Base-by-base conservation (phyloP, 1,284 basidiomycete genomes). In the Microbotryum lychnidis-dioicae region DNA sequence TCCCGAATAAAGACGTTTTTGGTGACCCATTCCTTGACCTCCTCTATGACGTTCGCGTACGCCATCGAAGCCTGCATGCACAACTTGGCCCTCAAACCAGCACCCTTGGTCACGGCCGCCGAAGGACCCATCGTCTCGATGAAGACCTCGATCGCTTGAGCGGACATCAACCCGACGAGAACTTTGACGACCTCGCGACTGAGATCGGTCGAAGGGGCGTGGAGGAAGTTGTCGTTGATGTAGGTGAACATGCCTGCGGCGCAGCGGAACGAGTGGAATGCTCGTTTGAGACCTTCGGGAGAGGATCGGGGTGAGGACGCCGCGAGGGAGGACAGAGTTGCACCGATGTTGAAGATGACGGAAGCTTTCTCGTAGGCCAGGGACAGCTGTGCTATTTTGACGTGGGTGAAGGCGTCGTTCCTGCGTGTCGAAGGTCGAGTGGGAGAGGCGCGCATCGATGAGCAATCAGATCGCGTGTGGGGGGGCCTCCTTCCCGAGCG, bases 221-320 rank as follows among this genome's bases (percentile, higher is more conserved):
- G 96, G 0, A 98, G 79, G 76, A 99, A 98, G 81, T 98, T 98
- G 76, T 98, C 94, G 78, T 97, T 97, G 80, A 99, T 94, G 75
- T 98, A 98, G 12, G 87, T 91, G 71, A 97, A 83, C 91, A 98
- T 96, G 25, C 96, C 96, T 0, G 94, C 91, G 44, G 89, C 86
- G n/a, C 89, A 87, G 21, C 89, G 81, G 70, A 91, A 87, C 75
- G 92, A 92, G 76, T 91, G 84, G 79, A 97, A 98, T 0, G 92
- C 84, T 27, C 92, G 84, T 76, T 97, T 97, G 70, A 93, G 77
- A n/a, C 93, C 93, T 74, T 98, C 93, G 3, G 91, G 89, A 58
- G 91, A 87, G 5, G 87, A 84, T 60, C 89, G 81, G 70, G 86
- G 87, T 77, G 90, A 87, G 0, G 85, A 80, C 0, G 89, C 78